Conservation (phyloP, 2,329 filamentous ascomycete species). For the Trichoderma polysporum region DNA sequence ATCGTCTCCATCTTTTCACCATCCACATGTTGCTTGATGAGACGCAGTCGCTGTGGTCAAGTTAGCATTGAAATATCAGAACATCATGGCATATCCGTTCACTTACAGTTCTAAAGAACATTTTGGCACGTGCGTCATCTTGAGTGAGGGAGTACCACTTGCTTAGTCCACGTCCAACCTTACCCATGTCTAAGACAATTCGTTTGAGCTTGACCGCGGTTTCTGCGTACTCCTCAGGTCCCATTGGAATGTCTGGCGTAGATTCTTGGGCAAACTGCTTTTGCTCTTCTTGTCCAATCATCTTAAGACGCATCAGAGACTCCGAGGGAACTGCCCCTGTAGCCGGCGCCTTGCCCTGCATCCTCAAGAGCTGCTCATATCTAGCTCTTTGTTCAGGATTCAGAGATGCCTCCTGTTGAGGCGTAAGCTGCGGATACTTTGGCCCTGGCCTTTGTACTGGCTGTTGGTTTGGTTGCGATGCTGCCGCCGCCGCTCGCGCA, state of each 20-base stretch:
- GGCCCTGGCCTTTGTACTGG: constrained; percentile 26
- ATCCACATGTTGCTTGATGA: constrained; percentile 55
- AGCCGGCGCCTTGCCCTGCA: constrained; percentile 25
- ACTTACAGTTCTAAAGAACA: constrained; percentile 56
- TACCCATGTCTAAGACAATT: constrained; percentile 43
- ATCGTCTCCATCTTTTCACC: constrained; percentile 46
- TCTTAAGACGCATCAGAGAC: constrained; percentile 35
- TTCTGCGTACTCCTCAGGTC: constrained; percentile 44
- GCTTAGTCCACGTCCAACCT: constrained; percentile 45
- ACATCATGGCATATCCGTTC: too few species aligned
- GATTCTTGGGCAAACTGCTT: constrained; percentile 40
- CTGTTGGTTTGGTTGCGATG: constrained; percentile 26
- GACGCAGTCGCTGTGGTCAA: constrained; percentile 48
- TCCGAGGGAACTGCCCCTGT: constrained; percentile 15
- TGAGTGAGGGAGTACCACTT: constrained; percentile 50
- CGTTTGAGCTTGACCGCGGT: constrained; percentile 45
- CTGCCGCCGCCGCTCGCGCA: constrained; percentile 28
- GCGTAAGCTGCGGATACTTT: constrained; percentile 30
- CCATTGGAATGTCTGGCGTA: constrained; percentile 49
- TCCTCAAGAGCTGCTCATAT: constrained; percentile 42
- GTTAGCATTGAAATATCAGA: constrained; percentile 33
- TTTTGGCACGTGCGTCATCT: constrained; percentile 50
- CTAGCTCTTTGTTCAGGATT: constrained; percentile 46
- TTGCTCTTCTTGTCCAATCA: constrained; percentile 43
- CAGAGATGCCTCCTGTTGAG: constrained; percentile 41